Evolutionary conservation across 2,329 filamentous ascomycete species (phyloP).

Genomic region (Rhynchosporium agropyri): DNA sequence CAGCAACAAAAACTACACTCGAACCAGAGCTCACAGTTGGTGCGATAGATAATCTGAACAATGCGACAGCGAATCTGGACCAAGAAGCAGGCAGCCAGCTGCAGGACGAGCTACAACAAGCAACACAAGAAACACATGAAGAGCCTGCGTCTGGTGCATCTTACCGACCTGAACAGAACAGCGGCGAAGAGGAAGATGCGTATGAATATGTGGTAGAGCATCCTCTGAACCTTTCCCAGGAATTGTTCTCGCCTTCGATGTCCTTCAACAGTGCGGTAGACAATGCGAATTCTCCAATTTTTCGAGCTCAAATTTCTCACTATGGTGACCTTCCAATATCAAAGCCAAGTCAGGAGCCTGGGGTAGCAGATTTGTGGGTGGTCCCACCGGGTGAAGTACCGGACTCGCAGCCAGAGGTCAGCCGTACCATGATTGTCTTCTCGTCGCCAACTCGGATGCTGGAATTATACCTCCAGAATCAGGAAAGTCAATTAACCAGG

Average conservation of each 20-base stretch:
- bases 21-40: slow-evolving; percentile 32
- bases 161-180: slow-evolving; percentile 30
- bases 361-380: slow-evolving; percentile 43
- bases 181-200: slow-evolving; percentile 19
- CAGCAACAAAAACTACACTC: slow-evolving; percentile 26
- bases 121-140: slow-evolving; percentile 26
- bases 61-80: slow-evolving; percentile 46
- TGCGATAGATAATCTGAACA: slow-evolving; percentile 45
- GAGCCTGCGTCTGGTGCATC: slow-evolving; percentile 35
- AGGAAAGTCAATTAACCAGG: slow-evolving; percentile 24
- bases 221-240: slow-evolving; percentile 1
- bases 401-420: slow-evolving; percentile 55
- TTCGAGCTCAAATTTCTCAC: slow-evolving; percentile 27
- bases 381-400: slow-evolving; percentile 54
- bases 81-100: slow-evolving; percentile 46
- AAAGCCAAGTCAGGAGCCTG: neutral
- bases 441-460: slow-evolving; percentile 55
- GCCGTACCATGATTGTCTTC: slow-evolving; percentile 41
- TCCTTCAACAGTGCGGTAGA: slow-evolving; percentile 39
- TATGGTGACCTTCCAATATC: slow-evolving; percentile 1
- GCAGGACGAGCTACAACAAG: slow-evolving; percentile 26
- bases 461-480: slow-evolving; percentile 51
- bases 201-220: slow-evolving; percentile 3
- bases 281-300: slow-evolving; percentile 38
- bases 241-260: slow-evolving; percentile 30